Percentiles rank a stretch among this genome's conserved stretches.
Evolutionary conservation across 176 grass and related monocot genomes (phyloP).

Genomic region (Oryza glaberrima): DNA sequence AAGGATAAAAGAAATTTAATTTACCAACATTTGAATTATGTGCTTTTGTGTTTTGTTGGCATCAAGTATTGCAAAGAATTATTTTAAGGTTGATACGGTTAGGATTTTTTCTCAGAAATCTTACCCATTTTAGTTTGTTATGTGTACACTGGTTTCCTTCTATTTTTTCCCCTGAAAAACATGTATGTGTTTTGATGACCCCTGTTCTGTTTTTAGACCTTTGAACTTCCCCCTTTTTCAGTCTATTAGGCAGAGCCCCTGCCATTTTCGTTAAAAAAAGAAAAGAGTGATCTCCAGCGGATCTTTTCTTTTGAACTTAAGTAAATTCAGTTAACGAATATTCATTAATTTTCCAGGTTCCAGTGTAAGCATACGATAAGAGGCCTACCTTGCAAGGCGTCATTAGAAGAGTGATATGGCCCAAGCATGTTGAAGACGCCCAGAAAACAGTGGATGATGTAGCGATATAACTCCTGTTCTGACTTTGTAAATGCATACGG

Average conservation of each 20-base stretch:
- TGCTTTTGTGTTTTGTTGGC: background rate
- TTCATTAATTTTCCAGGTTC: slow-evolving; percentile 60
- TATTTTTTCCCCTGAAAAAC: too few species aligned
- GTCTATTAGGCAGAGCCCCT: background rate
- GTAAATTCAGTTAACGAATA: slow-evolving; percentile 1
- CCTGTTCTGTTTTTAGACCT: background rate
- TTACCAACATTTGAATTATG: background rate
- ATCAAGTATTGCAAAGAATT: slow-evolving; percentile 2
- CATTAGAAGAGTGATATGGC: slow-evolving; percentile 59
- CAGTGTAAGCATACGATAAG: slow-evolving; percentile 86
- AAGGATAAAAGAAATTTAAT: background rate
- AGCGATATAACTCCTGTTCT: background rate
- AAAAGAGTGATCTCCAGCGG: background rate
- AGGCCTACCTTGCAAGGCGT: slow-evolving; percentile 73
- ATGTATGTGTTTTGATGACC: background rate
- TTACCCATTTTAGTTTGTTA: background rate
- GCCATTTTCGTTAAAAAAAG: too few species aligned
- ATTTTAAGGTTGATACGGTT: background rate
- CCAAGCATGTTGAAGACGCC: background rate
- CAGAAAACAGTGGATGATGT: slow-evolving; percentile 25
- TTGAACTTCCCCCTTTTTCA: background rate
- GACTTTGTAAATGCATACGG: background rate
- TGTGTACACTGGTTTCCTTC: background rate
- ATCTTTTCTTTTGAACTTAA: background rate
- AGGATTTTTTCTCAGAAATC: background rate